Evolutionary conservation across 139 green algal genomes (phyloP), one percentile per base, ranked within the genome.

Genomic region (Penium margaritaceum): DNA sequence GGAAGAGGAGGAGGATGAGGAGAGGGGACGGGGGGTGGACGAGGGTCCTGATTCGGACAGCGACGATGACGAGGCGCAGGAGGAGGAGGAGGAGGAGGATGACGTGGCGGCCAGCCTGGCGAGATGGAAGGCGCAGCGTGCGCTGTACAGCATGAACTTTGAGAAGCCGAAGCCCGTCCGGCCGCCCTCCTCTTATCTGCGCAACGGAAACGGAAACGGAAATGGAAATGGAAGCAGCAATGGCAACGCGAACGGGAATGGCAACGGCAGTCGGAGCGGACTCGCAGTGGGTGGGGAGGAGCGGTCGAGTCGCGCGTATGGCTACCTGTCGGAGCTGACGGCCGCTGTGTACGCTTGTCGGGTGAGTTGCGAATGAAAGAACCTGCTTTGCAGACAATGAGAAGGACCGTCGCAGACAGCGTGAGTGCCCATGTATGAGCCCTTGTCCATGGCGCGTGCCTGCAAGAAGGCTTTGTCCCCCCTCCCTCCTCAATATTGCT

Each of bases 291-390:
- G 62, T 3, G 62, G 62, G 9, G 62, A 69, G 62, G 62, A 69
- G 62, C 32, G 62, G 62, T 69, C 35, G 5, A 27, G 24, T 17
- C 62, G 35, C 21, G 19, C 30, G 24, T 69, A 54, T 1, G 64
- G 64, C 1, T 72, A 61, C 41, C 64, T 72, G n/a, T 58, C 64
- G 7, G 64, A 72, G 64, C 29, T 72, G 14, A 39, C 64, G 19
- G 64, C 64, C n/a, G 64, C 64, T 30, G 64, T 72, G 14, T 72
- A 62, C 19, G 64, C 64, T 0, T 72, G 64, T 39, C 41, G 41
- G 43, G 64, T 58, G 27, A 60, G 64, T 29, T n/a, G 0, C 5
- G 1, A n/a, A n/a, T n/a, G n/a, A n/a, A n/a, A n/a, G n/a, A n/a
- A n/a, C n/a, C n/a, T n/a, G n/a, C n/a, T n/a, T n/a, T n/a, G n/a